phyloP scores from a whole-genome alignment of 495 filamentous ascomycete species.

The Aspergillus sclerotioniger region DNA sequence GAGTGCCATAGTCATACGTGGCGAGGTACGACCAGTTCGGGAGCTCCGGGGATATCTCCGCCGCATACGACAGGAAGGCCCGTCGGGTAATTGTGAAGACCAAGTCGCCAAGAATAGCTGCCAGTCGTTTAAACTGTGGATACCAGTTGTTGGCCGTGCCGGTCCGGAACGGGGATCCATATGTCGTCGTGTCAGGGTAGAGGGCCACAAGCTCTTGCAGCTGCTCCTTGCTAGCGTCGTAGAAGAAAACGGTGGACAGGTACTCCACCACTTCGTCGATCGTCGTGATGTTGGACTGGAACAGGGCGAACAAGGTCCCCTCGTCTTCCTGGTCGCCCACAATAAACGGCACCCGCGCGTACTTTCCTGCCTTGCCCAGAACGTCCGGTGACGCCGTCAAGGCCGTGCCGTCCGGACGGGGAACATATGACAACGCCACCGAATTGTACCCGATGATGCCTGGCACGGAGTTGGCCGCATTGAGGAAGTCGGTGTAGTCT shows the following conservation, averaged over 20 bases:
- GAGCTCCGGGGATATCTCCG: slow-evolving; percentile 49
- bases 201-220: slow-evolving; percentile 53
- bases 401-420: slow-evolving; percentile 59
- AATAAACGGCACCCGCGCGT: slow-evolving; percentile 58
- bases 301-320: slow-evolving; percentile 61
- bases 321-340: slow-evolving; percentile 61
- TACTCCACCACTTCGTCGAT: slow-evolving; percentile 58
- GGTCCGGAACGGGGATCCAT: slow-evolving; percentile 66
- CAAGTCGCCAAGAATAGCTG: slow-evolving; percentile 71
- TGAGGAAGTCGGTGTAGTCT: slow-evolving; percentile 59
- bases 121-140: slow-evolving; percentile 72
- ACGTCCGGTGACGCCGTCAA: slow-evolving; percentile 57
- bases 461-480: slow-evolving; percentile 65
- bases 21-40: slow-evolving; percentile 70
- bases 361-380: slow-evolving; percentile 47
- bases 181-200: slow-evolving; percentile 49
- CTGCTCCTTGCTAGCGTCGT: slow-evolving; percentile 39
- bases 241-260: slow-evolving; percentile 55
- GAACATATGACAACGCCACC: slow-evolving; percentile 61
- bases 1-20: slow-evolving; percentile 65
- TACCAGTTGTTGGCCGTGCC: slow-evolving; percentile 62
- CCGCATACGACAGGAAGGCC: slow-evolving; percentile 46
- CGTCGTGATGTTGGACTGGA: slow-evolving; percentile 62
- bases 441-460: slow-evolving; percentile 62
- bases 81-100: slow-evolving; percentile 65